Base-by-base conservation (phyloP, 2,329 filamentous ascomycete species). In the Hymenoscyphus occultus region DNA sequence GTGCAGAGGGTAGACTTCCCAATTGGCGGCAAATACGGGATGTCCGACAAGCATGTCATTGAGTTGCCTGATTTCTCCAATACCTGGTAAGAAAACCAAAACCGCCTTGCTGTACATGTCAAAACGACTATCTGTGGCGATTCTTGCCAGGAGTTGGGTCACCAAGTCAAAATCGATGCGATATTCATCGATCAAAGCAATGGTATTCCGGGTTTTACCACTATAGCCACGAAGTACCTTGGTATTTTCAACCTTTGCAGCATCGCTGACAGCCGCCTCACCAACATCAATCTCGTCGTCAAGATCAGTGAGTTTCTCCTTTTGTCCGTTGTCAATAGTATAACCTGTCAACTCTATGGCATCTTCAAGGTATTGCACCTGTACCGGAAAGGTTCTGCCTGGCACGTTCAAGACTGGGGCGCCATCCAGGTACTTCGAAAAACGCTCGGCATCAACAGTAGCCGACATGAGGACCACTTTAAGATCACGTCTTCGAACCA, bases 401-500 rank as follows among this genome's bases (percentile, higher is more conserved):
- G 95, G 95, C 14, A 99, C 92, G 66, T 90, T 93, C 62, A 99
- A 81, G 51, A 98, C 87, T 0, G 94, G 94, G 0, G 94, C 94
- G 4, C 88, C 87, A 63, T 89, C 88, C 1, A 99, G 84, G 74
- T 98, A 99, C 12, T 86, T 86, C 0, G 95, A 97, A 75, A 99
- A 97, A 16, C 89, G 88, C 66, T 94, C 89, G 0, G 95, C 92
- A 76, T 99, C 92, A 7, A 99, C 92, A 0, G 95, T 99, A 12
- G 95, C 95, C 70, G 94, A 98, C 95, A 99, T 99, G 59, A 99
- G 84, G 45, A 99, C 84, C 22, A 99, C 90, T 77, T 96, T 98
- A 61, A 99, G 81, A 69, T 96, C 91, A 67, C 89, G 89, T 62
- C 94, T 70, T 19, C 86, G 85, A 39, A 84, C 76, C 79, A 97